These are phyloP conservation scores for Phytopythium ostracodes DNA, from an alignment of 352 stramenopile genomes.

Conservation along the genomic window DNA sequence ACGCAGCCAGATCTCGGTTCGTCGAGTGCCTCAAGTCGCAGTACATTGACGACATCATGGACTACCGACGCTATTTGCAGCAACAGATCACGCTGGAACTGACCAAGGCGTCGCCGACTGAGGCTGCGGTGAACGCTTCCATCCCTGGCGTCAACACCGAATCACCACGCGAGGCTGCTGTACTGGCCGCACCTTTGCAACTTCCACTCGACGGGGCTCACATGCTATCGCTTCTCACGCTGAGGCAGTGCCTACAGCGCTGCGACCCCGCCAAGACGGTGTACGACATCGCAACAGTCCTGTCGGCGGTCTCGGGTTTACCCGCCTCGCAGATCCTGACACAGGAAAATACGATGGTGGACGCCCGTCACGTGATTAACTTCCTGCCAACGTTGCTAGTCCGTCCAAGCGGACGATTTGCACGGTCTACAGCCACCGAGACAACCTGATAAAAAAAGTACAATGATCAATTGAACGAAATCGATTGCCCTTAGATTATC, in stretches of 20 bases:
- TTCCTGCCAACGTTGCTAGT: slow-evolving; percentile 43
- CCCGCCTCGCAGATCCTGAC: slow-evolving; percentile 49
- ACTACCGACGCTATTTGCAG: slow-evolving; percentile 41
- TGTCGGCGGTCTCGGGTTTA: slow-evolving; percentile 29
- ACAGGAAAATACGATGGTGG: slow-evolving; percentile 54
- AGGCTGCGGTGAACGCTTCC: too few species aligned
- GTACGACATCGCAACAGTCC: slow-evolving; percentile 38
- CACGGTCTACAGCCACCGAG: neutral
- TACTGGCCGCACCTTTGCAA: neutral
- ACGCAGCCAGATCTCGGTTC: slow-evolving; percentile 8
- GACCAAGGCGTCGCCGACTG: neutral
- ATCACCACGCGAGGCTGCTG: neutral
- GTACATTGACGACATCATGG: slow-evolving; percentile 60
- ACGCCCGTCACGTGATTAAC: slow-evolving; percentile 31
- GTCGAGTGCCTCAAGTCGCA: slow-evolving; percentile 45
- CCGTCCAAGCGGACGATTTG: slow-evolving; percentile 33
- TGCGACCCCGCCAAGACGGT: slow-evolving; percentile 52
- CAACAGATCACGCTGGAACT: slow-evolving; percentile 23
- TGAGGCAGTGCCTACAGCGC: slow-evolving; percentile 39
- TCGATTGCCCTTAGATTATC: too few species aligned
- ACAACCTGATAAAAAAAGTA: neutral
- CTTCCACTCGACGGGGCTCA: slow-evolving; percentile 1
- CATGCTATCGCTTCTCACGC: slow-evolving; percentile 44
- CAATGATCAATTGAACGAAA: neutral
- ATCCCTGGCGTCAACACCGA: neutral